These are phyloP conservation scores for Penicillium manginii DNA, from an alignment of 495 filamentous ascomycete species.

Conservation along the genomic window DNA sequence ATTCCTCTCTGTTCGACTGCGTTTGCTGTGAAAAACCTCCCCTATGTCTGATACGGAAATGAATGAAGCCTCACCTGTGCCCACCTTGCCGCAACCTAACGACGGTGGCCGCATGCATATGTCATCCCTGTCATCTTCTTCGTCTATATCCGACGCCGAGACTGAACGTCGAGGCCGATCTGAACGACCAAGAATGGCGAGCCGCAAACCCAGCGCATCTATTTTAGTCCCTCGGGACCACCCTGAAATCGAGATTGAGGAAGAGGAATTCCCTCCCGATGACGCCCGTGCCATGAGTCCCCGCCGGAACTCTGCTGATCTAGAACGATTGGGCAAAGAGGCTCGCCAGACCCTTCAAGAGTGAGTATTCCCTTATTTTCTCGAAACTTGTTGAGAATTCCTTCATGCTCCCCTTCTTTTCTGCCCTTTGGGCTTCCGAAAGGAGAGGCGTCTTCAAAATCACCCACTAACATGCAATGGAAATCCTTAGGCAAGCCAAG, in stretches of 20 bases:
- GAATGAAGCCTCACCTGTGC: constrained; percentile 48
- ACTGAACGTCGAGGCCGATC: constrained; percentile 47
- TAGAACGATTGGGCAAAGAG: constrained; percentile 81
- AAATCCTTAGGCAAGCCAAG: constrained; percentile 72
- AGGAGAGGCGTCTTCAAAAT: background rate
- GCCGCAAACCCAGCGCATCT: constrained; percentile 76
- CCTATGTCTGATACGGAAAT: constrained; percentile 46
- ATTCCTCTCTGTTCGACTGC: constrained; percentile 14
- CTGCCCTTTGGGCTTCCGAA: background rate
- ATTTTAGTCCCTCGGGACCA: constrained; percentile 80
- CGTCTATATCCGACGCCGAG: constrained; percentile 53
- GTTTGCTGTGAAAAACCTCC: constrained; percentile 29
- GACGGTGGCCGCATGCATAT: constrained; percentile 49
- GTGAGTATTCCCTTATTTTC: constrained; percentile 43
- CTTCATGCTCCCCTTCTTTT: background rate
- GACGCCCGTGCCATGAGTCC: constrained; percentile 96
- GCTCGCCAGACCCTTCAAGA: constrained; percentile 69
- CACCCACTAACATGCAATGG: background rate
- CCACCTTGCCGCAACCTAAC: constrained; percentile 47
- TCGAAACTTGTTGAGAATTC: background rate
- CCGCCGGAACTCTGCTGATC: constrained; percentile 82
- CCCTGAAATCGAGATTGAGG: constrained; percentile 65
- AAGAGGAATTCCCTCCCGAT: constrained; percentile 74
- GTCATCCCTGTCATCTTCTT: constrained; percentile 48
- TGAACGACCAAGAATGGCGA: constrained; percentile 57